Base-by-base conservation (phyloP, 768 basidiomycete genomes). In the Podaxis rugospora region DNA sequence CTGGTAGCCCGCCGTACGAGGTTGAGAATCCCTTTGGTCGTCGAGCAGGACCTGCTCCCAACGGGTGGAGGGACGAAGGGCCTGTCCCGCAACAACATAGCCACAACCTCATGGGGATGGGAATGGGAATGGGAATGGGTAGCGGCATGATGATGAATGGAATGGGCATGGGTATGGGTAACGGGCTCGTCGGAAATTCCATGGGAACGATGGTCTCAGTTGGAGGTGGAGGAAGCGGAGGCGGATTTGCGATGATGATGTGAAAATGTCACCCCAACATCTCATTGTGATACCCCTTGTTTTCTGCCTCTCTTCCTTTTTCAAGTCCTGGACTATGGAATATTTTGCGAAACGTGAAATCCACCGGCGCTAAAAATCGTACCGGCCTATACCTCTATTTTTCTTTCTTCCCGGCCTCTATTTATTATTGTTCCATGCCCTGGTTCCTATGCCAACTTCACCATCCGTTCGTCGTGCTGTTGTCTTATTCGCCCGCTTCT, bases 231-330 rank as follows among this genome's bases (percentile, higher is more conserved):
- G 64, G 58, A 21, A 65, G 59, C 23, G 67, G 67, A 35, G 63
- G 63, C 25, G 64, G 66, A 25, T 68, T 65, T 53, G 61, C 64
- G 59, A 68, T 68, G 67, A 68, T 68, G 67, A 60, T 68, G 59
- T 68, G 60, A 64, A 55, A 36, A 21, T 35, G 27, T 51, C 47
- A 18, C 32, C 21, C 35, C 55, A 56, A 39, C 61, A 14, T 60
- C 58, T 40, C 57, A 51, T 57, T 44, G 49, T 59, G 49, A 59
- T 47, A 59, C 46, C 32, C 21, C 60, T 55, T 36, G n/a, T 28
- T 27, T 54, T 54, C 53, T 27, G 35, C 23, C 37, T 51, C 55
- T 42, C 18, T 59, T 37, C 35, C 56, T 25, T 49, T 40, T 40
- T 16, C 21, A 25, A 25, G 16, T 16, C 50, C 49, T 59, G 51